These are phyloP conservation scores for Pholiota microspora DNA, from an alignment of 768 basidiomycete species.

Conservation along the genomic window DNA sequence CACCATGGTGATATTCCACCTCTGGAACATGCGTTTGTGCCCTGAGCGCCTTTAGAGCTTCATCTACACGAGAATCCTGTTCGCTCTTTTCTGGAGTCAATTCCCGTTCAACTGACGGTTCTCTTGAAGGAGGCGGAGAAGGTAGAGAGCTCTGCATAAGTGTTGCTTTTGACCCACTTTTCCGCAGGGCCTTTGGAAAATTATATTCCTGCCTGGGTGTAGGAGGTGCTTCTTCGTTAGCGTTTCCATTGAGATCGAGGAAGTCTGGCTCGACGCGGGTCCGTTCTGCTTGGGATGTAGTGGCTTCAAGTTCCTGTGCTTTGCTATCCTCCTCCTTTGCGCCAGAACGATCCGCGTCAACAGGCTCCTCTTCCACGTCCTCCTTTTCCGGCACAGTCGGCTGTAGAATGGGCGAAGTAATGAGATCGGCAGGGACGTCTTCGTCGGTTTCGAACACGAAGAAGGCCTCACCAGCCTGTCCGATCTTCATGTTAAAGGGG, in stretches of 20 bases:
- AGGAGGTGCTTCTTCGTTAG: constrained; percentile 19
- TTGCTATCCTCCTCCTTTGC: constrained; percentile 26
- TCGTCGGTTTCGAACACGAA: constrained; percentile 97
- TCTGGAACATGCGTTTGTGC: constrained; percentile 47
- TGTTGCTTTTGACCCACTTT: constrained; percentile 30
- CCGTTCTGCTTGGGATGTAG: constrained; percentile 10
- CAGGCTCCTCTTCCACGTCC: constrained; percentile 19
- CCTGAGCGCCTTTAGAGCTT: constrained; percentile 41
- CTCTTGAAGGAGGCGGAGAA: constrained; percentile 30
- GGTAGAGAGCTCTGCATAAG: constrained; percentile 26
- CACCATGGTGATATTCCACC: constrained; percentile 63
- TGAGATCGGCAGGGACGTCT: constrained; percentile 89
- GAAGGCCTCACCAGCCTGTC: constrained; percentile 98
- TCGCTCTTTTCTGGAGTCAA: constrained; percentile 31
- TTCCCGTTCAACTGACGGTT: constrained; percentile 19
- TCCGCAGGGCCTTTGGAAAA: constrained; percentile 26
- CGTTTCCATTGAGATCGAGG: constrained; percentile 72
- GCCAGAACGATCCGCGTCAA: constrained; percentile 39
- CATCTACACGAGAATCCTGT: constrained; percentile 47
- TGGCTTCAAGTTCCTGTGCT: constrained; percentile 12
- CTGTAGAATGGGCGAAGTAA: constrained; percentile 87
- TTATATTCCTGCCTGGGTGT: constrained; percentile 32
- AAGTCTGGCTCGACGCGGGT: constrained; percentile 68
- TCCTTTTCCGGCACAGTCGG: constrained; percentile 50
- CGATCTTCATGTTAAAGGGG: constrained; percentile 98